These are phyloP conservation scores for Piper longum DNA, from an alignment of 164 flowering plant species.

Conservation along the genomic window DNA sequence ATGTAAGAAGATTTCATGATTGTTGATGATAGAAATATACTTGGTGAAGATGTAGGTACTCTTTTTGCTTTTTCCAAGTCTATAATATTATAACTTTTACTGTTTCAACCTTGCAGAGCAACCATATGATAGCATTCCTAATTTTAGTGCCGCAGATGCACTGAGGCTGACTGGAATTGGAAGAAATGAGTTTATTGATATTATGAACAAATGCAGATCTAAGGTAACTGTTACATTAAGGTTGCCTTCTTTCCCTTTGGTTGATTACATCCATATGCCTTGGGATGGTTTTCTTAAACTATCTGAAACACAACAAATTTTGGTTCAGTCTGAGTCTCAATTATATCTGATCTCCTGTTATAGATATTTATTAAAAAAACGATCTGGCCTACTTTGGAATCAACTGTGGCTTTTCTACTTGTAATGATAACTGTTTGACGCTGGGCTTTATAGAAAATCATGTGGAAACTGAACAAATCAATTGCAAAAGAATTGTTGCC, in stretches of 20 bases:
- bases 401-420: conserved; percentile 5
- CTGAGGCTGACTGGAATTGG: conserved; percentile 92
- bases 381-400: too few relatives aligned
- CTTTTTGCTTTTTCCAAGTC: background rate
- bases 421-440: conserved; percentile 14
- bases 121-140: conserved; percentile 99
- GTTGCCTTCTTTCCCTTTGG: background rate
- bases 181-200: conserved; percentile 95
- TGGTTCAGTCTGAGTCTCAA: background rate
- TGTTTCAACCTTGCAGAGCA: conserved; percentile 52
- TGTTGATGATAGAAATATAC: background rate
- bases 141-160: conserved; percentile 98
- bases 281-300: background rate
- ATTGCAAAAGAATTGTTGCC: conserved; percentile 94
- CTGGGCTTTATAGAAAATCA: conserved; percentile 79
- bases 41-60: background rate
- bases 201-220: conserved; percentile 99
- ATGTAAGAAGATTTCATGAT: too few relatives aligned
- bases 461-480: conserved; percentile 99
- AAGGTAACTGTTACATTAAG: conserved; percentile 36
- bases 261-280: background rate
- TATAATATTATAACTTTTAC: background rate
- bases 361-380: too few relatives aligned
- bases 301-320: background rate
- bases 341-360: background rate